Percentiles rank a stretch among this genome's conserved stretches.
Evolutionary conservation across 1,139 yeast genomes (phyloP).

Genomic region (Protomyces macrosporus): DNA sequence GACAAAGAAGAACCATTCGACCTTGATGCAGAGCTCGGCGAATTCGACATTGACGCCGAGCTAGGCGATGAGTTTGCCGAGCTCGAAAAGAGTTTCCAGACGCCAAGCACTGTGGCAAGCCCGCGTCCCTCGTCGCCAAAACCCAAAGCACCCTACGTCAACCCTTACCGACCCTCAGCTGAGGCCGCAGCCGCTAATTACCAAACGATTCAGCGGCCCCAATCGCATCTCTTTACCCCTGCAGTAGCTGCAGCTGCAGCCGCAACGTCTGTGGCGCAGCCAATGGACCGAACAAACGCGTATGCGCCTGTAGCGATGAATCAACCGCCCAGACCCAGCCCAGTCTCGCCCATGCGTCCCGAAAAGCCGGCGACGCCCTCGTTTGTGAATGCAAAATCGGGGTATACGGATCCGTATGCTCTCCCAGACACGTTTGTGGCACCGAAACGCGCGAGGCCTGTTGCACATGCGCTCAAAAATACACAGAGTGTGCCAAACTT

Average conservation of each 20-base stretch:
- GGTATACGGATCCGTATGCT: conserved; percentile 19
- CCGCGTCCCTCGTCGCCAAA: not conserved
- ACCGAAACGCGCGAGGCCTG: conserved; percentile 11
- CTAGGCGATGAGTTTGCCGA: conserved; percentile 18
- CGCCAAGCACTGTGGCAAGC: not conserved
- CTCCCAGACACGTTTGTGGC: conserved; percentile 13
- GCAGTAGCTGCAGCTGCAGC: not conserved
- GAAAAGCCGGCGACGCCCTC: conserved; percentile 5
- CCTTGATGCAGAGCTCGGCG: not conserved
- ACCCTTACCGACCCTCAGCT: not conserved
- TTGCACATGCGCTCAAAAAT: not conserved
- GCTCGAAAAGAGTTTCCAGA: conserved; percentile 2
- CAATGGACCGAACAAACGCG: not conserved
- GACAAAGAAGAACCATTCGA: not conserved
- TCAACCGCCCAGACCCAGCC: no score
- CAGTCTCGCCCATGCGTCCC: not conserved
- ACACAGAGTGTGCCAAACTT: conserved; percentile 19
- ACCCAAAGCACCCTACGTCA: not conserved
- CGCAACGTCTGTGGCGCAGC: not conserved
- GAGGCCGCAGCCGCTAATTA: not conserved
- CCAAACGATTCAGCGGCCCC: not conserved
- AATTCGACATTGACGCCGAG: conserved; percentile 18
- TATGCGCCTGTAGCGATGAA: not conserved
- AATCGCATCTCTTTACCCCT: conserved; percentile 5
- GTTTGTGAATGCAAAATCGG: conserved; percentile 13